Evolutionary conservation across 2,329 filamentous ascomycete species (phyloP).

Genomic region (Hypomyces rosellus): DNA sequence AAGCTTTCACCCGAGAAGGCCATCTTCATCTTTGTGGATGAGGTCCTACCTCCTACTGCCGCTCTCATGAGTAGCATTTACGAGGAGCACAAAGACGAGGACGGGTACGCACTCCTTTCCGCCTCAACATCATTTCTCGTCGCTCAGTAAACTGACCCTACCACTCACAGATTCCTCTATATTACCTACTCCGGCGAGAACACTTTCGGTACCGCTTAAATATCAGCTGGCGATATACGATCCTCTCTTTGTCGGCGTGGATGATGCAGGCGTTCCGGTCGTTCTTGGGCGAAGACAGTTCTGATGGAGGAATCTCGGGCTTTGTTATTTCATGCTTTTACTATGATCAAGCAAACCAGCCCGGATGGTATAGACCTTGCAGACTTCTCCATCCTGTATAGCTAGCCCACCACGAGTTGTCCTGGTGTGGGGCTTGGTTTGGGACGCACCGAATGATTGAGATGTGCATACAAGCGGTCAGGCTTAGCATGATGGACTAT

Average conservation of each 20-base stretch:
- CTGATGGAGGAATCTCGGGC: slow-evolving; percentile 20
- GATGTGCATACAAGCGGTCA: background rate
- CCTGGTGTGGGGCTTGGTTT: background rate
- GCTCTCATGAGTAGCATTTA: slow-evolving; percentile 99
- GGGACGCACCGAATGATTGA: background rate
- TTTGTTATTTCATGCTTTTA: slow-evolving; percentile 18
- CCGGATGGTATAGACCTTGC: slow-evolving; percentile 2
- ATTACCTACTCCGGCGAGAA: slow-evolving; percentile 99
- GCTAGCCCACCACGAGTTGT: background rate
- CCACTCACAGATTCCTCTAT: slow-evolving; percentile 72
- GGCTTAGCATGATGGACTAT: background rate
- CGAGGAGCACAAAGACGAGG: slow-evolving; percentile 92
- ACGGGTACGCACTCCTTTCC: slow-evolving; percentile 44
- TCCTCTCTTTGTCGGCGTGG: slow-evolving; percentile 15
- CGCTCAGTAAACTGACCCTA: background rate
- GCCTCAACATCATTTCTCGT: background rate
- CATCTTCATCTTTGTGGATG: slow-evolving; percentile 99
- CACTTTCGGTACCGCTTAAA: slow-evolving; percentile 66
- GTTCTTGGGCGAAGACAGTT: slow-evolving; percentile 22
- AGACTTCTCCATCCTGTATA: background rate
- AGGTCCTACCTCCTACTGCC: slow-evolving; percentile 91
- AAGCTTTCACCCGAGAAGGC: slow-evolving; percentile 99
- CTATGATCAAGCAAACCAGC: slow-evolving; percentile 2
- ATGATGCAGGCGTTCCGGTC: slow-evolving; percentile 32
- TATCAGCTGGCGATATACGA: slow-evolving; percentile 1